These are phyloP conservation scores for Pichia phayaonensis DNA, from an alignment of 805 yeast genomes.

Conservation along the genomic window DNA sequence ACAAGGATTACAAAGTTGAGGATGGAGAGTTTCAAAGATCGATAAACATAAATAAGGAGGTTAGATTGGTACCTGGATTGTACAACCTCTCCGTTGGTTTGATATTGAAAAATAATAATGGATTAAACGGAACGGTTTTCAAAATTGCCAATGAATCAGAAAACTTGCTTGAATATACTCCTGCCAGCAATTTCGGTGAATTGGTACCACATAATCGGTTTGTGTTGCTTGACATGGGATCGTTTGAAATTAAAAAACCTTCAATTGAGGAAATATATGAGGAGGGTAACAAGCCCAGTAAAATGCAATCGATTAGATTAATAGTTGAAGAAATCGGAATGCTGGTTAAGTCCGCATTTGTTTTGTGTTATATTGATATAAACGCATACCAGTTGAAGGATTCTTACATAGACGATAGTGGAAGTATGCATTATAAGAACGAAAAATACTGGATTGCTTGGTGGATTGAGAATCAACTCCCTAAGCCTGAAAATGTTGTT, in stretches of 20 bases:
- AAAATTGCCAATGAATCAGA: conserved; percentile 32
- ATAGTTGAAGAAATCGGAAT: conserved; percentile 2
- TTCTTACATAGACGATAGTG: conserved; percentile 3
- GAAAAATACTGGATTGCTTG: conserved; percentile 25
- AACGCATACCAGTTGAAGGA: conserved; percentile 22
- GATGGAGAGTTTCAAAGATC: conserved; percentile 28
- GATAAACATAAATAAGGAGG: conserved; percentile 36
- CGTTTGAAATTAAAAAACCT: conserved; percentile 24
- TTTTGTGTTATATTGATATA: conserved; percentile 30
- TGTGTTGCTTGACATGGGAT: conserved; percentile 44
- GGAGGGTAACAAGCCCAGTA: conserved; percentile 6
- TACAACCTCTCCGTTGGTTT: conserved; percentile 47
- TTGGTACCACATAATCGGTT: conserved; percentile 46
- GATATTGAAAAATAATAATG: conserved; percentile 45
- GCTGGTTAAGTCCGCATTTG: conserved; percentile 40
- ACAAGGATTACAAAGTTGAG: conserved; percentile 32
- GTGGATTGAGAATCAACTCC: conserved; percentile 27
- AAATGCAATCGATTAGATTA: conserved; percentile 19
- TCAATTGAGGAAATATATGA: background rate
- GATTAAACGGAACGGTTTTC: conserved; percentile 53
- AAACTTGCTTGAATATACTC: conserved; percentile 37
- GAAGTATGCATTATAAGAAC: conserved; percentile 3
- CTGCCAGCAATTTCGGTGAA: conserved; percentile 51
- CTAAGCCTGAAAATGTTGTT: conserved; percentile 30
- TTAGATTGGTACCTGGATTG: conserved; percentile 41